These are phyloP conservation scores for Ceratocystis cubensis DNA, from an alignment of 2,329 filamentous ascomycete species.

Conservation along the genomic window DNA sequence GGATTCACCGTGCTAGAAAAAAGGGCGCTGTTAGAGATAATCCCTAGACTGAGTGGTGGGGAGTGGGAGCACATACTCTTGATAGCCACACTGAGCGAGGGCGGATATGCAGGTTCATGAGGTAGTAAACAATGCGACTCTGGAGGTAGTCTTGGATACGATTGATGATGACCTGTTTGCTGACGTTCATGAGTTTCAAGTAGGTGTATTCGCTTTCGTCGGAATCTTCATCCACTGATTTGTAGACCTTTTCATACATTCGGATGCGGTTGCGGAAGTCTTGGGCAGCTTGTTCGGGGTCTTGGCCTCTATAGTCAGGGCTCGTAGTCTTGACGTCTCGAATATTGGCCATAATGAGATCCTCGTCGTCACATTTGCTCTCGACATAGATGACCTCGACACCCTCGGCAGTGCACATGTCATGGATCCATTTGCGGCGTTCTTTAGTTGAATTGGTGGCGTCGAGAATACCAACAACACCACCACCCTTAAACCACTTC, in stretches of 20 bases:
- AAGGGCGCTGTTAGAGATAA: neutral
- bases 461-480: slow-evolving; percentile 85
- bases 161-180: slow-evolving; percentile 95
- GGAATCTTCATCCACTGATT: slow-evolving; percentile 68
- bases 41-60: too few relatives aligned
- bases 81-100: slow-evolving; percentile 95
- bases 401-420: slow-evolving; percentile 59
- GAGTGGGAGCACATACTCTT: slow-evolving; percentile 45
- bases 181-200: slow-evolving; percentile 93
- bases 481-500: slow-evolving; percentile 69
- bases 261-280: slow-evolving; percentile 91
- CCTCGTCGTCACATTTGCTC: slow-evolving; percentile 91
- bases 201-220: slow-evolving; percentile 84
- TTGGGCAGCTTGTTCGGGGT: slow-evolving; percentile 77
- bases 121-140: slow-evolving; percentile 90
- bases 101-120: slow-evolving; percentile 97
- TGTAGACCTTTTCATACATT: slow-evolving; percentile 95
- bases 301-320: slow-evolving; percentile 86
- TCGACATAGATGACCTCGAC: slow-evolving; percentile 93
- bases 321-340: slow-evolving; percentile 94
- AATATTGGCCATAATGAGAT: slow-evolving; percentile 96
- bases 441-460: slow-evolving; percentile 92
- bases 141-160: slow-evolving; percentile 93
- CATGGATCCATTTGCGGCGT: slow-evolving; percentile 80
- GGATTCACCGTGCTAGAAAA: slow-evolving; percentile 76